Percentiles rank a stretch among this genome's conserved stretches.
Conservation (phyloP, 768 basidiomycete species). For the Termitomyces heimii region DNA sequence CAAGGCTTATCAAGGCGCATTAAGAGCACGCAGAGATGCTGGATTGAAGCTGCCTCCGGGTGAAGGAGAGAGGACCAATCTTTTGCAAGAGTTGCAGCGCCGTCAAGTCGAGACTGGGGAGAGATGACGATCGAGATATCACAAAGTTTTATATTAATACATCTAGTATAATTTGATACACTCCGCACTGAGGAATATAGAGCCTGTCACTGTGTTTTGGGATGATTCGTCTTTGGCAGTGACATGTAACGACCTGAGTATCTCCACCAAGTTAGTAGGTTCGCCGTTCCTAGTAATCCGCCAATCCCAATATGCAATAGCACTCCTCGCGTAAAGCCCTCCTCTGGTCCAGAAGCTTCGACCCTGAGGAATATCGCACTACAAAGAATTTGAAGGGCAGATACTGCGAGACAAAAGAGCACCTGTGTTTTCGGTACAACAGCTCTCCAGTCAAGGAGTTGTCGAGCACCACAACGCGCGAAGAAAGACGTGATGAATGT, state of each 20-base stretch:
- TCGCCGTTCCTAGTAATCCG: constrained; percentile 11
- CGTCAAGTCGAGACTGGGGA: background rate
- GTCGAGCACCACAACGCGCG: constrained; percentile 19
- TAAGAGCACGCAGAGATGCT: constrained; percentile 55
- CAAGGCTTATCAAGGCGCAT: constrained; percentile 65
- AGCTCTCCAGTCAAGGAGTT: constrained; percentile 8
- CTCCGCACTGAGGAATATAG: background rate
- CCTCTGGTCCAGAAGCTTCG: constrained; percentile 13
- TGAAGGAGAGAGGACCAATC: background rate
- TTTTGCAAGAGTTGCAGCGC: background rate
- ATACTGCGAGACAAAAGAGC: constrained; percentile 19
- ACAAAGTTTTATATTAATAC: background rate
- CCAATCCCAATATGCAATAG: constrained; percentile 30
- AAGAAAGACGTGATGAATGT: constrained; percentile 9
- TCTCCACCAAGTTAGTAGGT: constrained; percentile 18
- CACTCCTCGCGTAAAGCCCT: constrained; percentile 21
- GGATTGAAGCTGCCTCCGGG: constrained; percentile 24
- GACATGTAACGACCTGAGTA: constrained; percentile 14
- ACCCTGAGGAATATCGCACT: constrained; percentile 21
- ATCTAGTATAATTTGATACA: background rate
- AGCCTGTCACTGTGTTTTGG: constrained; percentile 10
- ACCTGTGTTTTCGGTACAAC: constrained; percentile 7
- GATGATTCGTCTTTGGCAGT: constrained; percentile 1
- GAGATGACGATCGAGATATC: background rate
- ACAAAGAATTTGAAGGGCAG: constrained; percentile 20